Base-by-base conservation (phyloP, 116 monocot species). In the Iris pallida region DNA sequence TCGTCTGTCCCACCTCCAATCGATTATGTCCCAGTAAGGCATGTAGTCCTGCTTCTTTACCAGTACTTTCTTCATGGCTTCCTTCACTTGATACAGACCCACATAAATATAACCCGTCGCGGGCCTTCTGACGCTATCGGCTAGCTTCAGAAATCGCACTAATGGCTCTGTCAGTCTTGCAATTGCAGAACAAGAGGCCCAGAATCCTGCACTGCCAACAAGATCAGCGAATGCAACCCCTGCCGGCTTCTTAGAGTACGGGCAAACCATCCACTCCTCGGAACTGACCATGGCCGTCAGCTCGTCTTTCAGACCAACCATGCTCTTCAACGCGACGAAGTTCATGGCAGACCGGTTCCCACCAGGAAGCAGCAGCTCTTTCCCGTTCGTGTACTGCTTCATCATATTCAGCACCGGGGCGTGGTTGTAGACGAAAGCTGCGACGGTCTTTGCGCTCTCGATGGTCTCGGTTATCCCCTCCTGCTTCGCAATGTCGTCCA, bases 21-120 rank as follows among this genome's bases (percentile, higher is more conserved):
- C 86, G 30, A 99, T 93, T 57, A 93, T 86, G 30, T 88, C 72
- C 86, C 88, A 99, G 16, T 90, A 99, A 14, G 75, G 77, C 83
- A 82, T 69, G 72, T 88, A 98, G 46, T 78, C 72, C 19, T 9
- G 80, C 84, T 99, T 93, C 67, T 79, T 82, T 69, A 82, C 74
- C 8, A 90, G 65, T 71, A 82, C 88, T 63, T 79, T 93, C 69
- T 72, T 88, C 7, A 99, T 90, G 6, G 59, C 71, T 56, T 93
- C 86, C 70, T 90, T 99, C 41, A 81, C 93, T 43, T 79, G 80
- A 70, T 77, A 63, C 64, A 99, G 54, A 75, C 82, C 84, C 42
- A 80, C 71, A 74, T 99, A 69, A 49, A 99, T 74, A 58, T 93
- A 90, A 1, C 90, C 99, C 90, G 90, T 88, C 9, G 88, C 80